Percentiles rank a stretch among this genome's conserved stretches.
These are phyloP conservation scores for Thermochaetoides thermophila DNA, from an alignment of 495 filamentous ascomycete genomes.

Conservation along the genomic window DNA sequence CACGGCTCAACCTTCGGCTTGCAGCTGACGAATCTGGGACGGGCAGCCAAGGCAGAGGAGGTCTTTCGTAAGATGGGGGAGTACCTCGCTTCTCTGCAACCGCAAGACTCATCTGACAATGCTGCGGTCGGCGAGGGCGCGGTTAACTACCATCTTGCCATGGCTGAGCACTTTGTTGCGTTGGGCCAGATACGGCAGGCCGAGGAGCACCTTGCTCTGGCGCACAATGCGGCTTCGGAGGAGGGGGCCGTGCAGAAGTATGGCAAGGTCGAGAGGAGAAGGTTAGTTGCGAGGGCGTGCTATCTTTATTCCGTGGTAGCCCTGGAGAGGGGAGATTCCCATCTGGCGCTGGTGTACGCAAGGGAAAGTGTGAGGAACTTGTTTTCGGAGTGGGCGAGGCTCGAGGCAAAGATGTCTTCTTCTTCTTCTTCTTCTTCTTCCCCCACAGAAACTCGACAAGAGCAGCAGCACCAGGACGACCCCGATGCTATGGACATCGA, in stretches of 20 bases:
- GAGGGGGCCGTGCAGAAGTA: no score
- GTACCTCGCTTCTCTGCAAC: conserved; percentile 10
- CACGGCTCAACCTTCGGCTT: conserved; percentile 46
- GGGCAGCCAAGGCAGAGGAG: conserved; percentile 56
- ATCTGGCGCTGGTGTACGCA: conserved; percentile 50
- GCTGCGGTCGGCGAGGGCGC: conserved; percentile 12
- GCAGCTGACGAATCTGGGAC: conserved; percentile 65
- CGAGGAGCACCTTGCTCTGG: conserved; percentile 25
- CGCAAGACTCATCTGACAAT: neutral
- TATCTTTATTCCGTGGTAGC: conserved; percentile 48
- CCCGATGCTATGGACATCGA: conserved; percentile 8
- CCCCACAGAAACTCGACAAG: conserved; percentile 21
- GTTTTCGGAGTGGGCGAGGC: conserved; percentile 53
- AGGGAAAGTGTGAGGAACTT: conserved; percentile 51
- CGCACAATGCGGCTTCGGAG: no score
- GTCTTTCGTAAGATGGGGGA: conserved; percentile 43
- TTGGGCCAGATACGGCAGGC: conserved; percentile 51
- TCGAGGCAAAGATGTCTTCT: conserved; percentile 31
- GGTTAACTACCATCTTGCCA: conserved; percentile 44
- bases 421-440: no score
- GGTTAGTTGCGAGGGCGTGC: conserved; percentile 36
- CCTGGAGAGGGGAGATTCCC: conserved; percentile 45
- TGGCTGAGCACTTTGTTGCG: conserved; percentile 58
- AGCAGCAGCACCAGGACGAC: conserved; percentile 17
- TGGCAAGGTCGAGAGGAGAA: conserved; percentile 18